phyloP scores from a whole-genome alignment of 208 protist species.

The Trypanosoma cruzi region DNA sequence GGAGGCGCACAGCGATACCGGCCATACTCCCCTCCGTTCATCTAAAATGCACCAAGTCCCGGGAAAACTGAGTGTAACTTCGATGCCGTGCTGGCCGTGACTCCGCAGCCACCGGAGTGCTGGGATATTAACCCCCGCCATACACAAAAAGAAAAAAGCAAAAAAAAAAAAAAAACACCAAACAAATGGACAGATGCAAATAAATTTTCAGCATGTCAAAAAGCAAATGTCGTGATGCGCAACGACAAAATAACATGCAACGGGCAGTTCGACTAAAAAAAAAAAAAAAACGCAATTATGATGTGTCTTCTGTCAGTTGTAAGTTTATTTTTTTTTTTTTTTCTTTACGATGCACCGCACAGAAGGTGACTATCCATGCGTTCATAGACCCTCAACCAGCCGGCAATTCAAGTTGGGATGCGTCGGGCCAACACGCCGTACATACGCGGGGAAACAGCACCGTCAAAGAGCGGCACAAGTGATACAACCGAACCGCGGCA shows the following conservation, averaged over 20 bases:
- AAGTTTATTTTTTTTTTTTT: background rate
- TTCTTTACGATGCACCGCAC: background rate
- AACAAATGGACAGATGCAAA: constrained; percentile 2
- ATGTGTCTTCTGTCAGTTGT: background rate
- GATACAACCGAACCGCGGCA: constrained; percentile 56
- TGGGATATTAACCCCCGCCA: background rate
- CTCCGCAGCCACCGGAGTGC: too few species aligned
- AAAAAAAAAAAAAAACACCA: constrained; percentile 15
- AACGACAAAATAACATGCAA: too few species aligned
- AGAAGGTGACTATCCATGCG: background rate
- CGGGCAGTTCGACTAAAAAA: too few species aligned
- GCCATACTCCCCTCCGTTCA: background rate
- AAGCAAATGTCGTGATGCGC: background rate
- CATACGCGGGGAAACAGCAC: constrained; percentile 76
- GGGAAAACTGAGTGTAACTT: background rate
- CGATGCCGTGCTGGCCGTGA: background rate
- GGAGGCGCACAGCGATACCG: background rate
- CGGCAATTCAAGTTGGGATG: background rate
- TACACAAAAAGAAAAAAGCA: background rate
- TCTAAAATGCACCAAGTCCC: background rate
- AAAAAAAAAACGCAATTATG: background rate
- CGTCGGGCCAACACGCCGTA: constrained; percentile 81
- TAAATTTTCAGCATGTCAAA: background rate
- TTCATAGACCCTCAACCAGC: background rate
- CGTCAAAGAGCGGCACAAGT: constrained; percentile 88